Percentiles rank a stretch among this genome's conserved stretches.
Conservation (phyloP, 1,139 yeast genomes). For the Debaryomyces psychrophilus region DNA sequence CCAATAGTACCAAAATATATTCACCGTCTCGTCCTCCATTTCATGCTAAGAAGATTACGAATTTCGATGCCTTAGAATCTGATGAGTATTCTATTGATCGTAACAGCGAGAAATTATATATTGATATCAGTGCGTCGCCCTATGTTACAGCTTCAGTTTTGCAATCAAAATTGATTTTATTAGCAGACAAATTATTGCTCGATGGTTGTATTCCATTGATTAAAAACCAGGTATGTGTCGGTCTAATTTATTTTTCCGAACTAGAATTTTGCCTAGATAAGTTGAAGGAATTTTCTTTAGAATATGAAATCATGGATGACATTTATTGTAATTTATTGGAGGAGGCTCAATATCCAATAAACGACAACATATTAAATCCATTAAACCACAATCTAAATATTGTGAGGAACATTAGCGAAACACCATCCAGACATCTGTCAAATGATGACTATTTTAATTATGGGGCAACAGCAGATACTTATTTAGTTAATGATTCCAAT, state of each 20-base stretch:
- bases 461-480: constrained; percentile 22
- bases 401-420: constrained; percentile 13
- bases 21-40: not conserved
- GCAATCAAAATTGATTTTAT: constrained; percentile 34
- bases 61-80: constrained; percentile 1
- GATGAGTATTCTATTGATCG: not conserved
- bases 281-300: constrained; percentile 35
- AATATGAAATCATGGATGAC: constrained; percentile 34
- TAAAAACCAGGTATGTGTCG: constrained; percentile 42
- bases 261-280: constrained; percentile 56
- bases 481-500: constrained; percentile 11
- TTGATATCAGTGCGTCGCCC: constrained; percentile 45
- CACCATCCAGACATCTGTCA: not conserved
- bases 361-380: constrained; percentile 15
- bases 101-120: constrained; percentile 23
- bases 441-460: constrained; percentile 34
- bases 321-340: constrained; percentile 34
- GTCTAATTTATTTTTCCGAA: constrained; percentile 55
- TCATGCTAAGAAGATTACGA: not conserved
- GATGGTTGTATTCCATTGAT: constrained; percentile 62
- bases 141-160: constrained; percentile 38
- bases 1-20: not conserved
- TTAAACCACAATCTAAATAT: constrained; percentile 19
- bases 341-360: constrained; percentile 20
- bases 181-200: constrained; percentile 46